Evolutionary conservation across 352 stramenopile species (phyloP).

Genomic region (Phytophthora chlamydospora): DNA sequence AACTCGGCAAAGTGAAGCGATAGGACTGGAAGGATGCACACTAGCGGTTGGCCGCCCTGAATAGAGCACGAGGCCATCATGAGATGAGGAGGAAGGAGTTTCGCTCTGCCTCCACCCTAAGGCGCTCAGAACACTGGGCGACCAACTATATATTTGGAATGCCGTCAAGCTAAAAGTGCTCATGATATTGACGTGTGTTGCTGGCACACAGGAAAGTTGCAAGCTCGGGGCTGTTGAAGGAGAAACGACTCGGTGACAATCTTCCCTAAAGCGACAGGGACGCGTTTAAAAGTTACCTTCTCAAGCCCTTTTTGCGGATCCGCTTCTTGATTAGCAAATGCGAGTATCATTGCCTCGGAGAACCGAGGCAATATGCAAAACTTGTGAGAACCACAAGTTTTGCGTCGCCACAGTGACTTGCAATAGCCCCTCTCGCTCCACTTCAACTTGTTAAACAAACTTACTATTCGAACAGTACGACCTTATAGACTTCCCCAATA

Average conservation of each 20-base stretch:
- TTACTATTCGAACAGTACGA: constrained; percentile 4
- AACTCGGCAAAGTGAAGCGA: constrained; percentile 8
- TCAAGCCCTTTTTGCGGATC: too few relatives aligned
- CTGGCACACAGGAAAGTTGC: too few relatives aligned
- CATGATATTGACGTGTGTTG: too few relatives aligned
- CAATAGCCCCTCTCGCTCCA: too few relatives aligned
- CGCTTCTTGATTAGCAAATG: too few relatives aligned
- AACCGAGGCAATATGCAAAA: constrained; percentile 1
- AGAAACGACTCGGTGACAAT: too few relatives aligned
- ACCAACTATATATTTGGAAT: constrained; percentile 17
- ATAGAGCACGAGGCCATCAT: constrained; percentile 16
- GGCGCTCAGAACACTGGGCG: neutral
- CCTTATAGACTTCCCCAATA: too few relatives aligned
- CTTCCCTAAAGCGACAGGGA: neutral
- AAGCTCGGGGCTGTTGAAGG: too few relatives aligned
- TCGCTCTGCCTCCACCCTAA: constrained; percentile 10
- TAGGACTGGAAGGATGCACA: constrained; percentile 10
- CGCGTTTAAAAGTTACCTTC: too few relatives aligned
- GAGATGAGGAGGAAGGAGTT: constrained; percentile 30
- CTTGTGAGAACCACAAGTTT: too few relatives aligned
- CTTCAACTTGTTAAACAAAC: constrained; percentile 32
- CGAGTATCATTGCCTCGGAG: too few relatives aligned
- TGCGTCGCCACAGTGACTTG: too few relatives aligned
- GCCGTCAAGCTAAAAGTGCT: constrained; percentile 6
- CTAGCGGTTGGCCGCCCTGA: constrained; percentile 16